These are phyloP conservation scores for Aspergillus sp. DNA, from an alignment of 2,329 filamentous ascomycete species.

Conservation along the genomic window DNA sequence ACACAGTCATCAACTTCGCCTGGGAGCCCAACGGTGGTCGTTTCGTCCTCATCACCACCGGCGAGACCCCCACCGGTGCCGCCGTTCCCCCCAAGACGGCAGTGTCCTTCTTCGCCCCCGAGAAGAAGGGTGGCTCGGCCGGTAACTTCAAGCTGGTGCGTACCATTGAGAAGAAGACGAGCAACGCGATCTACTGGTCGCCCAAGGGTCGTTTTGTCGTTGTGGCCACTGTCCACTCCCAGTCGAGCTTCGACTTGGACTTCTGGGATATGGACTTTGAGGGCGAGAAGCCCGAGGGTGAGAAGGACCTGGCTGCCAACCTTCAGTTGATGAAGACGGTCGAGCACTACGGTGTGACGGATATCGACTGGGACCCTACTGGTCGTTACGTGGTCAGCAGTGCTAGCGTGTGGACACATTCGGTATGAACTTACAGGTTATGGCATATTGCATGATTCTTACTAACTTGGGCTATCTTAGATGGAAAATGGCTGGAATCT, in stretches of 20 bases:
- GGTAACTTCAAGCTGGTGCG: slow-evolving; percentile 97
- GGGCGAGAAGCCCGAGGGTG: slow-evolving; percentile 87
- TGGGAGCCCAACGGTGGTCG: slow-evolving; percentile 98
- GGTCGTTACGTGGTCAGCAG: slow-evolving; percentile 92
- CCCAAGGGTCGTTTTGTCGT: slow-evolving; percentile 93
- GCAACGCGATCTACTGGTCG: slow-evolving; percentile 99
- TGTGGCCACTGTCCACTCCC: slow-evolving; percentile 86
- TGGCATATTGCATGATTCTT: not conserved
- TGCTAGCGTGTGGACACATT: slow-evolving; percentile 93
- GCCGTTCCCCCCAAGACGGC: slow-evolving; percentile 91
- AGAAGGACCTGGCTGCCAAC: slow-evolving; percentile 93
- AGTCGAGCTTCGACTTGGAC: slow-evolving; percentile 91
- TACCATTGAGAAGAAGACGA: slow-evolving; percentile 98
- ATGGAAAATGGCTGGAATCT: slow-evolving; percentile 99
- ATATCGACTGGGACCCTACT: slow-evolving; percentile 97
- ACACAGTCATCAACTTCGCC: slow-evolving; percentile 98
- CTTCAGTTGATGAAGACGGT: slow-evolving; percentile 89
- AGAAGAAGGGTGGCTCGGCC: slow-evolving; percentile 81
- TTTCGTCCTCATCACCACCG: slow-evolving; percentile 94
- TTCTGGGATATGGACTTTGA: slow-evolving; percentile 99
- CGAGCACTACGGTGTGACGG: slow-evolving; percentile 96
- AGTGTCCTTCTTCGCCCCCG: slow-evolving; percentile 93
- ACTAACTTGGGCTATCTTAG: slow-evolving; percentile 46
- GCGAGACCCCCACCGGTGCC: slow-evolving; percentile 73
- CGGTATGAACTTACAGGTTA: slow-evolving; percentile 57